Conservation (phyloP, 768 basidiomycete species). For the Leccinum subgranulosum region DNA sequence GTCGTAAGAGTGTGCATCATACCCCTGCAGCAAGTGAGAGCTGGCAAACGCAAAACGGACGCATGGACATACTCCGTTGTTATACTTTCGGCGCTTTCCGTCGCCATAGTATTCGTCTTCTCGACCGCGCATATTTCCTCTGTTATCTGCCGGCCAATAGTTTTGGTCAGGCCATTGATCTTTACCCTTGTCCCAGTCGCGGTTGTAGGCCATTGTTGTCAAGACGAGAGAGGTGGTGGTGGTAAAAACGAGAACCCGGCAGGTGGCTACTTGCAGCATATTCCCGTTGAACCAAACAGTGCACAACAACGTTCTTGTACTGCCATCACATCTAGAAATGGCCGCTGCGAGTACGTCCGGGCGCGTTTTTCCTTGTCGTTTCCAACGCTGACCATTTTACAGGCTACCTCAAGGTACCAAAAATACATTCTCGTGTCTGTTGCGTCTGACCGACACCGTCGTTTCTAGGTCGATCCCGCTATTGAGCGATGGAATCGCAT, state of each 20-base stretch:
- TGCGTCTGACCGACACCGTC: slow-evolving; percentile 1
- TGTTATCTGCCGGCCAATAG: slow-evolving; percentile 38
- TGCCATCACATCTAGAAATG: slow-evolving; percentile 42
- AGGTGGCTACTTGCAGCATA: background rate
- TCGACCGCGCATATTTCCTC: slow-evolving; percentile 47
- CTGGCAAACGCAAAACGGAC: background rate
- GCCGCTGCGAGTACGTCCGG: slow-evolving; percentile 59
- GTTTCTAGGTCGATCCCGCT: slow-evolving; percentile 46
- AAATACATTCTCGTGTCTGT: background rate
- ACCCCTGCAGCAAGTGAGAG: slow-evolving; percentile 39
- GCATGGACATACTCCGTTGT: slow-evolving; percentile 55
- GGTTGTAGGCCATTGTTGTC: slow-evolving; percentile 63
- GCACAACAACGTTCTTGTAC: slow-evolving; percentile 27
- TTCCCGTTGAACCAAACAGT: slow-evolving; percentile 25
- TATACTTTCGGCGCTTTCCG: slow-evolving; percentile 76
- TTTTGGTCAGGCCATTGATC: slow-evolving; percentile 49
- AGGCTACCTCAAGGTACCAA: slow-evolving; percentile 59
- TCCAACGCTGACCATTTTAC: slow-evolving; percentile 12
- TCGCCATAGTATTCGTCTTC: slow-evolving; percentile 71
- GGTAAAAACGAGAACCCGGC: slow-evolving; percentile 20
- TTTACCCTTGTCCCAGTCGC: slow-evolving; percentile 87
- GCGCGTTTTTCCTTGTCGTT: background rate
- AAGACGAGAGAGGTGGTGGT: slow-evolving; percentile 12
- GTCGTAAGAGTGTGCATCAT: slow-evolving; percentile 51
- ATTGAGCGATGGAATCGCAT: slow-evolving; percentile 61